Conservation (phyloP, 2,329 filamentous ascomycete species). For the Trichophyton benhamiae region DNA sequence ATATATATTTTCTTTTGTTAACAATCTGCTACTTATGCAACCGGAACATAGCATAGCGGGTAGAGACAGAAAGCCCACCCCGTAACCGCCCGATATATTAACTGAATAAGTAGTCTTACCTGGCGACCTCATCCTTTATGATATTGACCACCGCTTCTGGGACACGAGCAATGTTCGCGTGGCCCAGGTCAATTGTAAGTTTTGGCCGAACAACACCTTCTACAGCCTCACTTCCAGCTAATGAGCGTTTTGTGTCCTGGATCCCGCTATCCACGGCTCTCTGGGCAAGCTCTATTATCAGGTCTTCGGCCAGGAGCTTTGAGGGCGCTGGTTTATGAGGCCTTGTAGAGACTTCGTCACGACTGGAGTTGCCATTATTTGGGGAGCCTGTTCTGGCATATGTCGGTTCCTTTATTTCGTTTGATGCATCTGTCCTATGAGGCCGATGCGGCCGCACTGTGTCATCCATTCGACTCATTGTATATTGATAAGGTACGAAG, state of each 20-base stretch:
- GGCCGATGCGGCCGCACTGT: constrained; percentile 23
- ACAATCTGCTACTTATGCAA: neutral
- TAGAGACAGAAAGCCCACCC: neutral
- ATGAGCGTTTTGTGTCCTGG: constrained; percentile 36
- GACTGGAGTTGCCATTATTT: constrained; percentile 19
- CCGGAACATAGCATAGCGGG: neutral
- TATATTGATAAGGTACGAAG: constrained; percentile 20
- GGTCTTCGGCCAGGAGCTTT: constrained; percentile 30
- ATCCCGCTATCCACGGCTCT: constrained; percentile 36
- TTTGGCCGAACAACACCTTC: constrained; percentile 37
- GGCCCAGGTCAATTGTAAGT: constrained; percentile 40
- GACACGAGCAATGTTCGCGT: constrained; percentile 37
- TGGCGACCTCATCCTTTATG: constrained; percentile 42
- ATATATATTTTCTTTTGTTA: neutral
- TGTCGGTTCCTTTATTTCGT: constrained; percentile 25
- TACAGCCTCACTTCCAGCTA: constrained; percentile 35
- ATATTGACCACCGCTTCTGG: constrained; percentile 40
- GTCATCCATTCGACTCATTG: constrained; percentile 30
- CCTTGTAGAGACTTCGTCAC: constrained; percentile 21
- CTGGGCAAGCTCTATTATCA: constrained; percentile 35
- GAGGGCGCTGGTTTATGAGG: constrained; percentile 17
- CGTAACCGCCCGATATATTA: neutral
- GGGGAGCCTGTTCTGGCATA: constrained; percentile 18
- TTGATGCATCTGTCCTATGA: constrained; percentile 20
- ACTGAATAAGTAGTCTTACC: constrained; percentile 23